Conservation (phyloP, 441 rosid species). For the Populus trichocarpa region DNA sequence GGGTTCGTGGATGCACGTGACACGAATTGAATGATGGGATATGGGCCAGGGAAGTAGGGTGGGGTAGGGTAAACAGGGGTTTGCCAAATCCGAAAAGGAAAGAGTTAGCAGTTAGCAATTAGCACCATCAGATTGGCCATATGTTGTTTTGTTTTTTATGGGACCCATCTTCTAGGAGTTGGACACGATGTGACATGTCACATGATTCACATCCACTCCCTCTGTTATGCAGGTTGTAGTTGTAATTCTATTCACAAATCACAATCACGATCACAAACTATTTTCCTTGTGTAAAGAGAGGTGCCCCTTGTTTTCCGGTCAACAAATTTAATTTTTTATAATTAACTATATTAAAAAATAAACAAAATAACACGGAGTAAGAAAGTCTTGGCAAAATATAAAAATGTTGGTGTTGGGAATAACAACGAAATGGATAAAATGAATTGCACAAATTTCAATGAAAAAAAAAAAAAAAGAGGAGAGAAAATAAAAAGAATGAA, state of each 20-base stretch:
- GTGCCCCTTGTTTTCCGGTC: neutral
- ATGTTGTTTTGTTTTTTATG: constrained; percentile 5
- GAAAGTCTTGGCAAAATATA: too few relatives aligned
- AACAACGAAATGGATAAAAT: too few relatives aligned
- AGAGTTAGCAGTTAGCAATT: constrained; percentile 27
- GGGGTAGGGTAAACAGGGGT: constrained; percentile 33
- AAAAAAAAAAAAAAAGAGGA: too few relatives aligned
- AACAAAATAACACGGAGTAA: too few relatives aligned
- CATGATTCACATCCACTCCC: constrained; percentile 26
- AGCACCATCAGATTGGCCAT: constrained; percentile 26
- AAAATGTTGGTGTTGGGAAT: too few relatives aligned
- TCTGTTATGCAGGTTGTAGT: neutral
- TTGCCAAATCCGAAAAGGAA: constrained; percentile 32
- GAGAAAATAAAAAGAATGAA: too few relatives aligned
- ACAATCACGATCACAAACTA: constrained; percentile 1
- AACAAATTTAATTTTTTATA: too few relatives aligned
- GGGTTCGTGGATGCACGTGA: constrained; percentile 54
- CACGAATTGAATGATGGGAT: constrained; percentile 45
- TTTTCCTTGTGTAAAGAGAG: neutral
- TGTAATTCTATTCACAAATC: neutral
- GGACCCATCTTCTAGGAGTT: constrained; percentile 36
- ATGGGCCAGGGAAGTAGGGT: constrained; percentile 35
- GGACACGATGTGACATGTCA: constrained; percentile 30
- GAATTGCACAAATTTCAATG: too few relatives aligned
- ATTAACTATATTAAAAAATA: too few relatives aligned